These are phyloP conservation scores for Salix exigua DNA, from an alignment of 345 rosid species.

Conservation along the genomic window DNA sequence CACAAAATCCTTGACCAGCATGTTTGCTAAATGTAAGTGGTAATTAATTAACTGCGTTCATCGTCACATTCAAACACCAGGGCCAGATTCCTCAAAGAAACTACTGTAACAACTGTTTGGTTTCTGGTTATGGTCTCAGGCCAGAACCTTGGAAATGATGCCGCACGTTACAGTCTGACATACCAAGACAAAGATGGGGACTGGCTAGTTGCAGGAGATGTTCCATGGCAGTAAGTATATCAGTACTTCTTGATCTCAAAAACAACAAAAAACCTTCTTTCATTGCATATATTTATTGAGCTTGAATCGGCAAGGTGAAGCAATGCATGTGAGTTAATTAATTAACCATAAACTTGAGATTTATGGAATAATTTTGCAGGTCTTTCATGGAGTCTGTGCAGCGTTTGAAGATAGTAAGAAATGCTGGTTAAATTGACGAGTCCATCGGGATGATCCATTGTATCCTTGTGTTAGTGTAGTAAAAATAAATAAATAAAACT, in stretches of 20 bases:
- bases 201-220: constrained; percentile 53
- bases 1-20: constrained; percentile 37
- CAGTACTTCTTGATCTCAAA: not conserved
- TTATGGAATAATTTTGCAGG: constrained; percentile 26
- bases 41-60: not conserved
- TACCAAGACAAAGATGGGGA: constrained; percentile 66
- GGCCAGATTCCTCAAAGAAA: not conserved
- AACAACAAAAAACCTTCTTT: not conserved
- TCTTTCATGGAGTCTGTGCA: constrained; percentile 40
- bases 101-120: not conserved
- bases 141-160: constrained; percentile 18
- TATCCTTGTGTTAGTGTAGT: not conserved
- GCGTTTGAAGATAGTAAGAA: constrained; percentile 41
- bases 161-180: constrained; percentile 31
- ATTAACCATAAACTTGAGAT: not conserved
- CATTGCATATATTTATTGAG: not conserved
- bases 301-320: not conserved
- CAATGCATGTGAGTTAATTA: not conserved
- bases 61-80: no score
- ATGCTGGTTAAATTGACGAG: constrained; percentile 1
- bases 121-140: constrained; percentile 14
- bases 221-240: constrained; percentile 67
- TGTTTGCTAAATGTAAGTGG: constrained; percentile 46
- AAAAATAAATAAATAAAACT: no score
- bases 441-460: not conserved